Base-by-base conservation (phyloP, 805 yeast species). In the Pichia pseudocactophila region DNA sequence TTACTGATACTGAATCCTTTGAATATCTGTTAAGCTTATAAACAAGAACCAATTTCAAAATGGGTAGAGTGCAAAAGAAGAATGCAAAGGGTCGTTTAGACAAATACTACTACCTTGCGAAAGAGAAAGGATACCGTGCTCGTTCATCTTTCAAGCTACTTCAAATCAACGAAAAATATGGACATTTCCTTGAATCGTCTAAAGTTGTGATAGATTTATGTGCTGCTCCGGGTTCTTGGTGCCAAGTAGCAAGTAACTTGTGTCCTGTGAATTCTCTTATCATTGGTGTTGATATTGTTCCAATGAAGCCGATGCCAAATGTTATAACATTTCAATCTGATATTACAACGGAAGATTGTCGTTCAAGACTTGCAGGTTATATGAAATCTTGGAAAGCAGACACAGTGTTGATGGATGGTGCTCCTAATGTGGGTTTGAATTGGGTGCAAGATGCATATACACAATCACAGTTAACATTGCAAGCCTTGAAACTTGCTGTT, bases 221-320 rank as follows among this genome's bases (percentile, higher is more conserved):
- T 80, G 97, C 97, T 41, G 98, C 98, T 10, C 97, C 97, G 34
- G 98, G 98, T 44, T 87, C 97, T 3, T 92, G 98, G 98, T 92
- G 98, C 74, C 98, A 92, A 68, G 97, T 92, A 35, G 98, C 98
- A 1, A 79, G 95, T 1, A 84, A 88, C 47, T 64, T 87, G 41
- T 88, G 97, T 66, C 97, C 98, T 2, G 71, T 88, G 1, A 87
- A 88, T 63, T 86, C 97, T 0, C 72, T 92, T 52, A 92, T 92
- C 56, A 87, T 92, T 42, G 98, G 98, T 64, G 98, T 92, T n/a
- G 98, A 92, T 74, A 82, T 92, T 56, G 97, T 89, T 28, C 97
- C 97, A 15, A 92, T 92, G 69, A 90, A 87, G 59, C 82, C 96
- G n/a, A 72, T 92, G 59, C 97, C 97, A 20, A 89, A 92, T 58